Base-by-base conservation (phyloP, 2,329 filamentous ascomycete species). In the Talaromyces amestolkiae region DNA sequence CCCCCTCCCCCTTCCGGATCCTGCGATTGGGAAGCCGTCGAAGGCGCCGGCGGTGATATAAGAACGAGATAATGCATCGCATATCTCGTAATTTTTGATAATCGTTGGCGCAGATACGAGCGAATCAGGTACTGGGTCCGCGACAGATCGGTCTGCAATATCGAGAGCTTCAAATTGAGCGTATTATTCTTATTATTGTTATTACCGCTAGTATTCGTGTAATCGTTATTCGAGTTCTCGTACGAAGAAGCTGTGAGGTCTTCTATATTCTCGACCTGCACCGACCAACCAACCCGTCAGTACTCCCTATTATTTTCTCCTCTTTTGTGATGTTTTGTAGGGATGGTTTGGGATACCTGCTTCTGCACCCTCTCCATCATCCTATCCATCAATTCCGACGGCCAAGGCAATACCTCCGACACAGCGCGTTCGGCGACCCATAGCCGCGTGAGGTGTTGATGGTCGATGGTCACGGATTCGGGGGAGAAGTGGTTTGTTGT, bases 91-190 rank as follows among this genome's bases (percentile, higher is more conserved):
- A 82, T 73, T 85, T 99, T 98, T 63, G 91, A 87, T 65, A 98
- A 88, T n/a, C 95, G 85, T 10, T 91, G 89, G 62, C 96, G 86
- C 64, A 99, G 79, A 69, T 94, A 90, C 69, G 91, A 90, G 67
- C 95, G 86, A 19, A 98, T 86, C 24, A 99, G 84, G 74, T 93
- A 99, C 80, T 97, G 97, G 79, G 91, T 96, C 54, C 95, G 85
- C 77, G 97, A 93, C 63, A 99, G 86, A 80, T 99, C 95, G 7
- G 96, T 98, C 82, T 99, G 95, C 63, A 97, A 89, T 68, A 99
- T 90, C 58, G 97, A 97, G 73, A 98, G 88, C 67, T 88, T 88
- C 77, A 99, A 97, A 76, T 97, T 98, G 69, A 91, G 89, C 77
- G 91, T 54, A 37, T 54, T 13, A 91, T 94, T 84, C 93, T 86